These are phyloP conservation scores for Hypoxylon subgilvum DNA, from an alignment of 495 filamentous ascomycete species.

Conservation along the genomic window DNA sequence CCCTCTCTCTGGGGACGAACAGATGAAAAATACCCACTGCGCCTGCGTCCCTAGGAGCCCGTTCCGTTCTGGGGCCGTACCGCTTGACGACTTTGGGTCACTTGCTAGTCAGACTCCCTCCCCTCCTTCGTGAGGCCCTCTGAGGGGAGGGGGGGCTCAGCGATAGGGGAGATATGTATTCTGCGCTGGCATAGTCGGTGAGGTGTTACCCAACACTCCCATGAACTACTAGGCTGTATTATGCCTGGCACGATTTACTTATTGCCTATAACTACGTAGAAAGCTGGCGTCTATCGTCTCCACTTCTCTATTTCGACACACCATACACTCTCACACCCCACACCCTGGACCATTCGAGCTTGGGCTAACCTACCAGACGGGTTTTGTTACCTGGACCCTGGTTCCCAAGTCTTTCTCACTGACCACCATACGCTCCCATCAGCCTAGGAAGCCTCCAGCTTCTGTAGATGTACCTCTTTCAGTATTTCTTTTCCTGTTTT, in stretches of 20 bases:
- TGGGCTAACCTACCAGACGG: conserved; percentile 27
- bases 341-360: conserved; percentile 37
- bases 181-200: conserved; percentile 38
- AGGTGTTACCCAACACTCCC: conserved; percentile 33
- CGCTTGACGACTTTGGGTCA: conserved; percentile 25
- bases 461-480: conserved; percentile 35
- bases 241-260: conserved; percentile 42
- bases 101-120: conserved; percentile 30
- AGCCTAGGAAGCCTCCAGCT: conserved; percentile 38
- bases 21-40: conserved; percentile 25
- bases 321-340: conserved; percentile 38
- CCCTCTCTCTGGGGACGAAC: conserved; percentile 7
- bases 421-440: conserved; percentile 39
- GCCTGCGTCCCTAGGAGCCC: conserved; percentile 15
- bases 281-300: conserved; percentile 41
- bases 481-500: conserved; percentile 41
- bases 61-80: conserved; percentile 18
- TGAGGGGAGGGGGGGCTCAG: conserved; percentile 16
- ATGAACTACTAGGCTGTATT: conserved; percentile 42
- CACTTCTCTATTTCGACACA: conserved; percentile 38
- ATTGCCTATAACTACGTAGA: conserved; percentile 39
- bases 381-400: conserved; percentile 36
- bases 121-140: conserved; percentile 9
- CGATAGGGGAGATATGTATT: conserved; percentile 25
- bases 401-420: conserved; percentile 25